These are phyloP conservation scores for Pichia membranifaciens DNA, from an alignment of 805 yeast species.

Conservation along the genomic window DNA sequence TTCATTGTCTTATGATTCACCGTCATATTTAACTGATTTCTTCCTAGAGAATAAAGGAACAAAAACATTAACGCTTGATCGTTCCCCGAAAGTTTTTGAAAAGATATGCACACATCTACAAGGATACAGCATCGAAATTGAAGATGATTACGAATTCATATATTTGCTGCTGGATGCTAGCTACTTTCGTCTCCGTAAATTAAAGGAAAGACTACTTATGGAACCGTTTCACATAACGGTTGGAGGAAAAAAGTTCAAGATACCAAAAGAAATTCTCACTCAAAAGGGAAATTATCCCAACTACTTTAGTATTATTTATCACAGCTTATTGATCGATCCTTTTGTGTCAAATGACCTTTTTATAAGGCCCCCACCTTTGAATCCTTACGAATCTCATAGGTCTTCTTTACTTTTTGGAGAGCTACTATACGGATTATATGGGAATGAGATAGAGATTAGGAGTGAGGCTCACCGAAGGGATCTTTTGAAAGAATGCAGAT, in stretches of 20 bases:
- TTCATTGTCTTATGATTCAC: conserved; percentile 78
- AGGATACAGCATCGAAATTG: conserved; percentile 67
- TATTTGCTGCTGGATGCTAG: conserved; percentile 63
- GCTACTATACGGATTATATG: conserved; percentile 50
- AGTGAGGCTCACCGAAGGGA: conserved; percentile 51
- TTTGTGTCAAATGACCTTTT: conserved; percentile 32
- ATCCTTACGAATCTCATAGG: conserved; percentile 48
- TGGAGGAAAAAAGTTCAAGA: conserved; percentile 54
- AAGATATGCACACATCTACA: conserved; percentile 67
- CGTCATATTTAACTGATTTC: conserved; percentile 78
- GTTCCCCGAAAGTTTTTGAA: conserved; percentile 66
- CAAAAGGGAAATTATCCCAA: conserved; percentile 71
- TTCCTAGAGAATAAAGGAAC: conserved; percentile 40
- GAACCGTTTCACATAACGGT: conserved; percentile 53
- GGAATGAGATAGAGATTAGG: conserved; percentile 42
- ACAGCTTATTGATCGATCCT: conserved; percentile 47
- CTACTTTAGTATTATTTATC: conserved; percentile 60
- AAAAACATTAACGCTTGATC: conserved; percentile 52
- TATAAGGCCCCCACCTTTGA: conserved; percentile 74
- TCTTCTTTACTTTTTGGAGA: conserved; percentile 50
- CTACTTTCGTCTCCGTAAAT: conserved; percentile 60
- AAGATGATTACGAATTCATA: conserved; percentile 53
- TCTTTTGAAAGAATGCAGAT: conserved; percentile 64
- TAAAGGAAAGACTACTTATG: conserved; percentile 43
- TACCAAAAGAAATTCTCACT: conserved; percentile 50